A percentile compares a stretch with the other conserved stretches of the same genome.
Evolutionary conservation across 2,329 filamentous ascomycete genomes (phyloP).

Genomic region (Huntiella abstrusa): DNA sequence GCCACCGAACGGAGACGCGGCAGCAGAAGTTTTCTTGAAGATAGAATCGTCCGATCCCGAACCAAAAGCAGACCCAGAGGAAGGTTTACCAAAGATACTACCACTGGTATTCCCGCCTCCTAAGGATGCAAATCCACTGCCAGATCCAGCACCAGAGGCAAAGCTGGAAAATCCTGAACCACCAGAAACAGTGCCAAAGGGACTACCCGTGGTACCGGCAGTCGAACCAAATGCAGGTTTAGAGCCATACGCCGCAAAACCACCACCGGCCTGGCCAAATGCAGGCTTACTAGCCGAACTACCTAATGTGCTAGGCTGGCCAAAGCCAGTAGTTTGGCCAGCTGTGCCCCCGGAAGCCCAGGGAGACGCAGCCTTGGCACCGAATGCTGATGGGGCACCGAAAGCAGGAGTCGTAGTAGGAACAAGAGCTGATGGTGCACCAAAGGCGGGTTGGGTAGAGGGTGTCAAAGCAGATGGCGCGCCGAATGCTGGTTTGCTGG

Average conservation of each 20-base stretch:
- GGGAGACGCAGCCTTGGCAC: slow-evolving; percentile 16
- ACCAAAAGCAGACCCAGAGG: slow-evolving; percentile 14
- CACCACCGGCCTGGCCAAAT: slow-evolving; percentile 18
- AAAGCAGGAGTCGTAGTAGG: slow-evolving; percentile 12
- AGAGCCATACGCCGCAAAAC: slow-evolving; percentile 37
- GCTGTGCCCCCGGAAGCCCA: slow-evolving; percentile 24
- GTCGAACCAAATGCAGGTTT: slow-evolving; percentile 11
- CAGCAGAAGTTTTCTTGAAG: slow-evolving; percentile 16
- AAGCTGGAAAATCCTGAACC: slow-evolving; percentile 32
- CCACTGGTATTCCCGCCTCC: slow-evolving; percentile 16
- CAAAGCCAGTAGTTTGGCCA: slow-evolving; percentile 23
- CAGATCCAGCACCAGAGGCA: slow-evolving; percentile 19
- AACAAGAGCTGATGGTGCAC: slow-evolving; percentile 15
- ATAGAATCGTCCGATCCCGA: slow-evolving; percentile 16
- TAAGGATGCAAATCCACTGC: slow-evolving; percentile 36
- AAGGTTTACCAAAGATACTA: slow-evolving; percentile 17
- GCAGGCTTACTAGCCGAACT: slow-evolving; percentile 17
- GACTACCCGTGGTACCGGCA: slow-evolving; percentile 13
- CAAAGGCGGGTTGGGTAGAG: slow-evolving; percentile 16
- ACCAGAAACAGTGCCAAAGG: slow-evolving; percentile 17
- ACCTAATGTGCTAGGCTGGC: slow-evolving; percentile 25
- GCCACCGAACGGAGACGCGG: slow-evolving; percentile 21
- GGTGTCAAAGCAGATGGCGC: slow-evolving; percentile 11
- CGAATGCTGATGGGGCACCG: slow-evolving; percentile 11
- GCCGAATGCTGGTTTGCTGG: slow-evolving; percentile 2